phyloP scores from a whole-genome alignment of 345 rosid species.

The Euphorbia peplus region DNA sequence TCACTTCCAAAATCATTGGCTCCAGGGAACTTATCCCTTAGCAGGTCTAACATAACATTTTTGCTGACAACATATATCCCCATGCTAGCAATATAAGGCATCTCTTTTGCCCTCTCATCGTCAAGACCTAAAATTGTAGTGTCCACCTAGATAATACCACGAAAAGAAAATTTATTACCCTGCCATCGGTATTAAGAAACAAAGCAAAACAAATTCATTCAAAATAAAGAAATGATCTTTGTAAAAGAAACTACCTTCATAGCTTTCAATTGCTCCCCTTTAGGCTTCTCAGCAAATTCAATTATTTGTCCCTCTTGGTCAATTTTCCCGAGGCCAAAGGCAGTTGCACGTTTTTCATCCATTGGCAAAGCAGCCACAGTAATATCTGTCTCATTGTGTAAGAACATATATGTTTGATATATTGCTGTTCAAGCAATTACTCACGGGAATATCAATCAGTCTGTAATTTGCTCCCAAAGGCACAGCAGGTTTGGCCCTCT shows the following conservation, averaged over 20 bases:
- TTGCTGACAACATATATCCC: constrained; percentile 95
- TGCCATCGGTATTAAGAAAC: neutral
- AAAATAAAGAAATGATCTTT: neutral
- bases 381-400: constrained; percentile 94
- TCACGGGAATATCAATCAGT: constrained; percentile 90
- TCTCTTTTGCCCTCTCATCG: constrained; percentile 79
- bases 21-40: constrained; percentile 84
- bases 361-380: constrained; percentile 97
- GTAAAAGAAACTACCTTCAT: constrained; percentile 53
- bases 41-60: constrained; percentile 83
- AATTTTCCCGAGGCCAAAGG: constrained; percentile 93
- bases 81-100: constrained; percentile 99
- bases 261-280: constrained; percentile 89
- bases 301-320: constrained; percentile 93
- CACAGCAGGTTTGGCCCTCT: constrained; percentile 96
- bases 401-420: constrained; percentile 89
- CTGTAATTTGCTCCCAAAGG: constrained; percentile 94
- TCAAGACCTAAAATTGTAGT: constrained; percentile 94
- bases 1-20: constrained; percentile 99
- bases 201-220: neutral
- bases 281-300: constrained; percentile 93
- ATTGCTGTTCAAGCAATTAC: constrained; percentile 94
- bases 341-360: constrained; percentile 92
- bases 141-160: constrained; percentile 59
- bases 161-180: constrained; percentile 1